These are phyloP conservation scores for Phytophthora boehmeriae DNA, from an alignment of 352 stramenopile species.

Conservation along the genomic window DNA sequence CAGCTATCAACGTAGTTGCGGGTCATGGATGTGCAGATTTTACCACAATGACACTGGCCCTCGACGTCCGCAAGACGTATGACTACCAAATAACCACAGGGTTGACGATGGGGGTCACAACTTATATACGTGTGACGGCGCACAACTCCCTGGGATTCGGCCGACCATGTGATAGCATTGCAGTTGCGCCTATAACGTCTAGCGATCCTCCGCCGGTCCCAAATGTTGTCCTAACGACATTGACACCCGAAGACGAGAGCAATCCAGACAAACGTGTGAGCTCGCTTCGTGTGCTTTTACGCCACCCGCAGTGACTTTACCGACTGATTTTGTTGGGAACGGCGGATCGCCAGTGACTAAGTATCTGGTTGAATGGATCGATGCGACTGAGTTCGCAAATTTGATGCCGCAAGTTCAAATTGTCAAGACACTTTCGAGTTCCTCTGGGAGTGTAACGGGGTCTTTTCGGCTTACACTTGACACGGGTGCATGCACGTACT, in stretches of 20 bases:
- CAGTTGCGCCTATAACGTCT: conserved; percentile 84
- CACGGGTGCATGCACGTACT: conserved; percentile 77
- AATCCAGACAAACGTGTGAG: conserved; percentile 63
- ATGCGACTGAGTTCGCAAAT: conserved; percentile 64
- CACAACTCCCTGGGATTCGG: conserved; percentile 95
- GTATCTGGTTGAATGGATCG: conserved; percentile 95
- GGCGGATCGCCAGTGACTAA: conserved; percentile 85
- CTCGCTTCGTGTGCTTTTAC: conserved; percentile 83
- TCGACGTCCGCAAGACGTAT: conserved; percentile 64
- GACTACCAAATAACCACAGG: conserved; percentile 76
- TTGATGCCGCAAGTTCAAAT: conserved; percentile 71
- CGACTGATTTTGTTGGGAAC: conserved; percentile 76
- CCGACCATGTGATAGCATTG: conserved; percentile 59
- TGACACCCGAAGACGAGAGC: conserved; percentile 52
- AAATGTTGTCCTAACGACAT: conserved; percentile 51
- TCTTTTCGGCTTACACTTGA: conserved; percentile 88
- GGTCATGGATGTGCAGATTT: conserved; percentile 62
- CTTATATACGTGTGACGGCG: conserved; percentile 90
- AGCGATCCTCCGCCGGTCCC: conserved; percentile 87
- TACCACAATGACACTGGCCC: conserved; percentile 35
- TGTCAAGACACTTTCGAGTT: conserved; percentile 54
- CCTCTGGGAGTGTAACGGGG: conserved; percentile 42
- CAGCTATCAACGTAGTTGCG: conserved; percentile 41
- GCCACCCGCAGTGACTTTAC: conserved; percentile 49
- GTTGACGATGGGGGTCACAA: conserved; percentile 86